Evolutionary conservation across 1,284 basidiomycete genomes (phyloP).

Genomic region (Hypsizygus ulmarius): DNA sequence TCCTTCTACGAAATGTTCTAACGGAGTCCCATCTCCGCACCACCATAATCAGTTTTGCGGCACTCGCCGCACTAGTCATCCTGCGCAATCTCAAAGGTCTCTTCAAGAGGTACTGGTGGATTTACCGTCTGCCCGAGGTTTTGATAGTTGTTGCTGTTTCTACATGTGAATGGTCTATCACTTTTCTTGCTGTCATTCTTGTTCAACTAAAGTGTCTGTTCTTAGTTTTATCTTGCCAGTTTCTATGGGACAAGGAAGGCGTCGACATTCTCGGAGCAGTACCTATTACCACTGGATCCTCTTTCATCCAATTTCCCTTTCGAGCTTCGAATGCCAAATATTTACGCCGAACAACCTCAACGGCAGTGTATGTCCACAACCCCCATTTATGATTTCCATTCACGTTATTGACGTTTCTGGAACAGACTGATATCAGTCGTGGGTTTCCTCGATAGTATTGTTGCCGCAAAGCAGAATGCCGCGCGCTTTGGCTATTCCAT

Average conservation of each 20-base stretch:
- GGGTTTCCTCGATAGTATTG: slow-evolving; percentile 81
- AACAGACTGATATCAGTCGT: slow-evolving; percentile 69
- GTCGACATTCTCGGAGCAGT: slow-evolving; percentile 82
- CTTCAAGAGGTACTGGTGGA: slow-evolving; percentile 58
- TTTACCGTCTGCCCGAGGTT: slow-evolving; percentile 85
- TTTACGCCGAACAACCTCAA: slow-evolving; percentile 73
- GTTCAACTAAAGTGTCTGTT: slow-evolving; percentile 1
- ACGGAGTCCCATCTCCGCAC: slow-evolving; percentile 63
- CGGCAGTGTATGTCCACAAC: slow-evolving; percentile 62
- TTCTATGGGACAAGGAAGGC: slow-evolving; percentile 76
- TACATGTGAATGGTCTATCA: slow-evolving; percentile 55
- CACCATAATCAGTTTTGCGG: slow-evolving; percentile 68
- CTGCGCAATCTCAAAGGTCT: slow-evolving; percentile 52
- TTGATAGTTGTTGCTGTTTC: slow-evolving; percentile 67
- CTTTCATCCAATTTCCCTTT: slow-evolving; percentile 70
- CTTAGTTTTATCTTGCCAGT: slow-evolving; percentile 66
- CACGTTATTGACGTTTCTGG: slow-evolving; percentile 4
- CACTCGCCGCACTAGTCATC: slow-evolving; percentile 63
- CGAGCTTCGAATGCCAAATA: slow-evolving; percentile 57
- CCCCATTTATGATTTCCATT: not conserved
- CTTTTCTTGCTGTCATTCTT: not conserved
- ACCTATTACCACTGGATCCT: slow-evolving; percentile 54
- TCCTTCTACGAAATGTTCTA: slow-evolving; percentile 67
- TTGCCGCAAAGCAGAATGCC: slow-evolving; percentile 85
- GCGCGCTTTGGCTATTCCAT: slow-evolving; percentile 83